Conservation (phyloP, 139 green algal genomes). For the Dunaliella sp. region DNA sequence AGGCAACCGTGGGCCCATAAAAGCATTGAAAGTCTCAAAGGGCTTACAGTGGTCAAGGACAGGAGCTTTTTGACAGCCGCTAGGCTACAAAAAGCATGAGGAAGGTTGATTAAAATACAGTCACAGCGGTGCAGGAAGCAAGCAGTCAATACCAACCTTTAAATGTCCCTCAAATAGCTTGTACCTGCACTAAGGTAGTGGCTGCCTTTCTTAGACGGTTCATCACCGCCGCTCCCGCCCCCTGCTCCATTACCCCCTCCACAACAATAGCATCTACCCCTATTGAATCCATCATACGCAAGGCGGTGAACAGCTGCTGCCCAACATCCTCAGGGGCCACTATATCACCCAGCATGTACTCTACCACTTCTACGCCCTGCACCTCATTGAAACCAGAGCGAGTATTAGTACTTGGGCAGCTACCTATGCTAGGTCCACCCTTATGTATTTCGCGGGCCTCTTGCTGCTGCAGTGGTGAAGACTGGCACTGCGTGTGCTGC, state of each 20-base stretch:
- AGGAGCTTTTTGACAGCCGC: too few relatives aligned
- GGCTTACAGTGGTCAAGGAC: too few relatives aligned
- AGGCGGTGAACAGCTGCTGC: slow-evolving; percentile 41
- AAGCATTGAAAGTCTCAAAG: too few relatives aligned
- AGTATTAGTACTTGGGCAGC: neutral
- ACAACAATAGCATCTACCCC: slow-evolving; percentile 33
- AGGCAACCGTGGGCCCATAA: too few relatives aligned
- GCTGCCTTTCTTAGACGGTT: slow-evolving; percentile 58
- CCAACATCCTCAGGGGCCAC: slow-evolving; percentile 28
- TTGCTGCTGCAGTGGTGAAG: neutral
- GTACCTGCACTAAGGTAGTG: slow-evolving; percentile 23
- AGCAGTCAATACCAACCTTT: neutral
- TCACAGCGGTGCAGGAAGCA: too few relatives aligned
- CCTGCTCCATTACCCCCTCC: slow-evolving; percentile 36
- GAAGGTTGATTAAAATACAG: too few relatives aligned
- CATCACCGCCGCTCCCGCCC: slow-evolving; percentile 52
- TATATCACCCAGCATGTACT: slow-evolving; percentile 33
- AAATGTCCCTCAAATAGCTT: too few relatives aligned
- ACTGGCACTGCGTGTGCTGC: neutral
- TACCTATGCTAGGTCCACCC: neutral
- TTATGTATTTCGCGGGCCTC: neutral
- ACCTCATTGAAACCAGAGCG: neutral
- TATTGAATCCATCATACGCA: slow-evolving; percentile 33
- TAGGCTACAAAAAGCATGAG: too few relatives aligned
- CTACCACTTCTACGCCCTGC: slow-evolving; percentile 11